A percentile compares a stretch with the other conserved stretches of the same genome.
phyloP scores from a whole-genome alignment of 2,329 filamentous ascomycete species.

The Nemania serpens region DNA sequence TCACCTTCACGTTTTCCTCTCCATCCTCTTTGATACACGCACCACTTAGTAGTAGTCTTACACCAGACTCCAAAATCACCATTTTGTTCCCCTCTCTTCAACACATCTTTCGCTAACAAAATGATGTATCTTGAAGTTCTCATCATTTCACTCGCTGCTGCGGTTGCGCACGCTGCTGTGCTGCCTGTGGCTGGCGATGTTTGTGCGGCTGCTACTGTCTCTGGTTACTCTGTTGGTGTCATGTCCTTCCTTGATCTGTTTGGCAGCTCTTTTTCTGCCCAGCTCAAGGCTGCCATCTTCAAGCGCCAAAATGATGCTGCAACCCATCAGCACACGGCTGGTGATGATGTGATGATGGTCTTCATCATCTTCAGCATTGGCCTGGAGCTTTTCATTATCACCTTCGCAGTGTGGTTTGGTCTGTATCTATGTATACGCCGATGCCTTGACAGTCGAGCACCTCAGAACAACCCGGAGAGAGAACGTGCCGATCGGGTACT shows the following conservation, averaged over 20 bases:
- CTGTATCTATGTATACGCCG: background rate
- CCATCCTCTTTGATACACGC: background rate
- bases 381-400: background rate
- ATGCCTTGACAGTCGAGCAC: too few relatives aligned
- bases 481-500: background rate
- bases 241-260: background rate
- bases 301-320: background rate
- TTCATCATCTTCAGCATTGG: background rate
- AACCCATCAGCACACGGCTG: too few relatives aligned
- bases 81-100: background rate
- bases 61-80: background rate
- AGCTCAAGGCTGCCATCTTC: background rate
- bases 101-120: background rate
- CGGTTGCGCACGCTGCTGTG: background rate
- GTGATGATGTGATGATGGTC: background rate
- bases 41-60: background rate
- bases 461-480: background rate
- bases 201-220: background rate
- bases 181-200: background rate
- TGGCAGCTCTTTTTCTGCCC: background rate
- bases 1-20: too few relatives aligned
- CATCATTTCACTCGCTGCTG: background rate
- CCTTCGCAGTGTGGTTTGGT: background rate
- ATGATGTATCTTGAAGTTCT: background rate
- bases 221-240: background rate